phyloP scores from a whole-genome alignment of 2,329 filamentous ascomycete species.

The Hysterium pulicare region DNA sequence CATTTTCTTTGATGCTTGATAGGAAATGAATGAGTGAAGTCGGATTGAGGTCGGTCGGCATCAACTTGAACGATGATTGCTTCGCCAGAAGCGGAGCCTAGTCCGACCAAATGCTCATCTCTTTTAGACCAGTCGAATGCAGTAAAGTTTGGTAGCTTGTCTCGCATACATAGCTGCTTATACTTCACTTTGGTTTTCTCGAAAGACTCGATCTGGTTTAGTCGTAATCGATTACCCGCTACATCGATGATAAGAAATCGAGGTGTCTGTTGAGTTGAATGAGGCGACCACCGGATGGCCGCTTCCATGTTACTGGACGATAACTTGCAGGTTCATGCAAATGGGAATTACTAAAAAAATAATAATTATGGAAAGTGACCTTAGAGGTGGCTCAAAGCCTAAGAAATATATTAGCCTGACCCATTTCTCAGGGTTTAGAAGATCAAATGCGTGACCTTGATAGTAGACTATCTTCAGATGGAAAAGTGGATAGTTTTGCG shows the following conservation, averaged over 20 bases:
- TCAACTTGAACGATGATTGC: conserved; percentile 72
- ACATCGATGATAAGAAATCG: conserved; percentile 63
- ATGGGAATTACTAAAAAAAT: not conserved
- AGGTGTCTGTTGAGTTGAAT: conserved; percentile 50
- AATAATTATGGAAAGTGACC: not conserved
- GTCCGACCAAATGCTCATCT: conserved; percentile 65
- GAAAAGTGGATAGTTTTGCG: too few species aligned
- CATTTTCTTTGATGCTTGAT: conserved; percentile 74
- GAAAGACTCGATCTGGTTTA: conserved; percentile 50
- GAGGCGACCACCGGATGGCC: conserved; percentile 62
- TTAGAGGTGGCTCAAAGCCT: not conserved
- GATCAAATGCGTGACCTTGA: too few species aligned
- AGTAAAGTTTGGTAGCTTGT: conserved; percentile 58
- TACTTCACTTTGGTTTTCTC: conserved; percentile 45
- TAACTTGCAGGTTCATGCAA: not conserved
- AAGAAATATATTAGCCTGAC: not conserved
- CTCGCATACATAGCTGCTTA: conserved; percentile 51
- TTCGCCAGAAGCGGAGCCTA: conserved; percentile 72
- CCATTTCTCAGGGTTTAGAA: too few species aligned
- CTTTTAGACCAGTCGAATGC: conserved; percentile 64
- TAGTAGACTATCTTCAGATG: too few species aligned
- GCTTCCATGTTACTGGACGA: conserved; percentile 49
- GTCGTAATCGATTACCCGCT: conserved; percentile 55
- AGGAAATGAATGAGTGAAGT: conserved; percentile 60
- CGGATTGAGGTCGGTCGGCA: conserved; percentile 49